A percentile compares a stretch with the other conserved stretches of the same genome.
Evolutionary conservation across 495 filamentous ascomycete genomes (phyloP).

Genomic region (Penicillium taxi): DNA sequence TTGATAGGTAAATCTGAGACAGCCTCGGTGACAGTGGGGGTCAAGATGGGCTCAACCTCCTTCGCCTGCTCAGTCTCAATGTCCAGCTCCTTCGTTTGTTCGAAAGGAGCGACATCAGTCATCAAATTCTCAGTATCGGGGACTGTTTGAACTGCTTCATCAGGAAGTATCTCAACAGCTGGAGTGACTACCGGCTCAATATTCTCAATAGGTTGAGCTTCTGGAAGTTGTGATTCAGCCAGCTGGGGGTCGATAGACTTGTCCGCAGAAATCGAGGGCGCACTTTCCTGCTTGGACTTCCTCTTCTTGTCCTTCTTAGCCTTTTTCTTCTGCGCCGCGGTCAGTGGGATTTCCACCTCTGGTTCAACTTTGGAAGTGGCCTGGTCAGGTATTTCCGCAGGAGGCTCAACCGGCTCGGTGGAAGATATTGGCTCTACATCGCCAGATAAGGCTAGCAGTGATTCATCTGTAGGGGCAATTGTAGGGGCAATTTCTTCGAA

Average conservation of each 20-base stretch:
- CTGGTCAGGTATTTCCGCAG: conserved; percentile 2
- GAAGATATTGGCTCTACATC: conserved; percentile 12
- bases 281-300: conserved; percentile 17
- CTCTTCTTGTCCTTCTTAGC: conserved; percentile 36
- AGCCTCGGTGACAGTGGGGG: background rate
- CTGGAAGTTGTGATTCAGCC: background rate
- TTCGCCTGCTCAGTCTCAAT: conserved; percentile 4
- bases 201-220: conserved; percentile 4
- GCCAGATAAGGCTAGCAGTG: too few species aligned
- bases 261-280: conserved; percentile 11
- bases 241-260: too few species aligned
- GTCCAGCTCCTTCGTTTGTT: conserved; percentile 2
- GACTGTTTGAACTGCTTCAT: background rate
- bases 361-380: conserved; percentile 2
- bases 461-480: too few species aligned
- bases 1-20: conserved; percentile 1
- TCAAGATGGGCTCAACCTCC: background rate
- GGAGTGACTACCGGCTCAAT: background rate
- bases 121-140: too few species aligned
- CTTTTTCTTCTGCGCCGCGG: conserved; percentile 28
- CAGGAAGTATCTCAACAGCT: background rate
- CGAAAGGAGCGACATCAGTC: too few species aligned
- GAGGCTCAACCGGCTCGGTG: conserved; percentile 11
- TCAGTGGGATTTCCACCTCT: conserved; percentile 17
- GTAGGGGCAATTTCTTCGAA: conserved; percentile 6